Evolutionary conservation across 352 stramenopile species (phyloP).

Genomic region (Phytophthora ramorum): DNA sequence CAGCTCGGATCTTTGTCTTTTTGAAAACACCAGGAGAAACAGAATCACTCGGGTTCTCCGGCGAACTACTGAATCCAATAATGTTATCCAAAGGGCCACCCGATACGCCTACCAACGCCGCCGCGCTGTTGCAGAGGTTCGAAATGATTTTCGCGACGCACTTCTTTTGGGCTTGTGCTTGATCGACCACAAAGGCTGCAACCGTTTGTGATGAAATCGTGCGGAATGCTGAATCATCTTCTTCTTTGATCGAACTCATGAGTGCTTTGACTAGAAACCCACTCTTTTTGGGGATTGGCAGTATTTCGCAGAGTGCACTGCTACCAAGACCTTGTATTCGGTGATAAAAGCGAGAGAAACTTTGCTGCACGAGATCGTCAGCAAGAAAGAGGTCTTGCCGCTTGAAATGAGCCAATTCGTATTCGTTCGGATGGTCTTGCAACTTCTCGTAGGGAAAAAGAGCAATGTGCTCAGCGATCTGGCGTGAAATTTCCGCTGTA

Average conservation of each 20-base stretch:
- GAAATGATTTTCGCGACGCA: constrained; percentile 81
- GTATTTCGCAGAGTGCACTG: constrained; percentile 59
- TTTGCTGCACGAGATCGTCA: constrained; percentile 72
- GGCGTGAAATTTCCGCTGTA: constrained; percentile 55
- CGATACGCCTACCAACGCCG: constrained; percentile 41
- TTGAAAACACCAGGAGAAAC: constrained; percentile 34
- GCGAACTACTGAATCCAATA: not conserved
- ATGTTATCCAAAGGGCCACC: constrained; percentile 11
- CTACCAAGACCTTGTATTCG: constrained; percentile 73
- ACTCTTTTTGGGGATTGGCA: constrained; percentile 67
- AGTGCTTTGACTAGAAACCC: constrained; percentile 82
- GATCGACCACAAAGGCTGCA: constrained; percentile 61
- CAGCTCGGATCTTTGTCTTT: constrained; percentile 46
- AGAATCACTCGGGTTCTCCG: not conserved
- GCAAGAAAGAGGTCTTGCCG: constrained; percentile 84
- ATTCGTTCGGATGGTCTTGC: constrained; percentile 37
- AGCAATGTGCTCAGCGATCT: constrained; percentile 68
- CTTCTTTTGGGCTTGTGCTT: constrained; percentile 63
- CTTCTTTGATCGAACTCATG: constrained; percentile 82
- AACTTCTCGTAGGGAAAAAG: constrained; percentile 62
- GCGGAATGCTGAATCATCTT: constrained; percentile 55
- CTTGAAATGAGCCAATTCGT: constrained; percentile 78
- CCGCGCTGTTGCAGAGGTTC: constrained; percentile 78
- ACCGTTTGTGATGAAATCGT: constrained; percentile 55
- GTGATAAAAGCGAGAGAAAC: constrained; percentile 55